A percentile compares a stretch with the other conserved stretches of the same genome.
These are phyloP conservation scores for Cardamine resedifolia DNA, from an alignment of 345 rosid species.

Conservation along the genomic window DNA sequence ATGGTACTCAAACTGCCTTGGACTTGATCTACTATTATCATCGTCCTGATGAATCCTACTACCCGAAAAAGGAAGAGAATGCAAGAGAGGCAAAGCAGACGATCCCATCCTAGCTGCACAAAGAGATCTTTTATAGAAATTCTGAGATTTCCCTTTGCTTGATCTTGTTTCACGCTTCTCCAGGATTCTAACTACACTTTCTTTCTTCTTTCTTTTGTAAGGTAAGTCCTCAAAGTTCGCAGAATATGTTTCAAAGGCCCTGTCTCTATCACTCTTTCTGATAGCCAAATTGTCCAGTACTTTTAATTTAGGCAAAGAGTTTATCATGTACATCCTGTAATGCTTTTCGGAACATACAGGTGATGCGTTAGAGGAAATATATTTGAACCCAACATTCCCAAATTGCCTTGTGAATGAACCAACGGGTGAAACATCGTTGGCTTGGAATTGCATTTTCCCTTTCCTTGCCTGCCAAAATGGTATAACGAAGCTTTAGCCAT, in stretches of 20 bases:
- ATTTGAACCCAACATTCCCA: conserved; percentile 54
- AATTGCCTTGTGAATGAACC: conserved; percentile 41
- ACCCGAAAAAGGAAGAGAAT: conserved; percentile 57
- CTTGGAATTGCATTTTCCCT: conserved; percentile 33
- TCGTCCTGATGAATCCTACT: conserved; percentile 36
- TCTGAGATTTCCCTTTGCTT: conserved; percentile 51
- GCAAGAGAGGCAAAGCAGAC: conserved; percentile 75
- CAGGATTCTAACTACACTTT: conserved; percentile 66
- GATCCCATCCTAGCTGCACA: conserved; percentile 90
- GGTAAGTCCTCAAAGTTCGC: conserved; percentile 75
- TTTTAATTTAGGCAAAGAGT: conserved; percentile 72
- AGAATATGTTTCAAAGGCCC: conserved; percentile 53
- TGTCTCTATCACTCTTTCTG: conserved; percentile 68
- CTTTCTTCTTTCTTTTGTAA: conserved; percentile 65
- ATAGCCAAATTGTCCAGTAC: conserved; percentile 71
- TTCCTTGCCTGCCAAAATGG: conserved; percentile 47
- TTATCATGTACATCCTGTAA: conserved; percentile 82
- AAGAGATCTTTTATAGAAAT: conserved; percentile 69
- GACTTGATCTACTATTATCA: conserved; percentile 57
- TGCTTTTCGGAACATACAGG: conserved; percentile 88
- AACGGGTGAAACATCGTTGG: conserved; percentile 45
- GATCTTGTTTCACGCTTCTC: conserved; percentile 74
- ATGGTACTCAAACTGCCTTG: conserved; percentile 97
- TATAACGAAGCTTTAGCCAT: conserved; percentile 14
- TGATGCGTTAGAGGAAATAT: conserved; percentile 61